Conservation (phyloP, 805 yeast species). For the Yarrowia sp. region DNA sequence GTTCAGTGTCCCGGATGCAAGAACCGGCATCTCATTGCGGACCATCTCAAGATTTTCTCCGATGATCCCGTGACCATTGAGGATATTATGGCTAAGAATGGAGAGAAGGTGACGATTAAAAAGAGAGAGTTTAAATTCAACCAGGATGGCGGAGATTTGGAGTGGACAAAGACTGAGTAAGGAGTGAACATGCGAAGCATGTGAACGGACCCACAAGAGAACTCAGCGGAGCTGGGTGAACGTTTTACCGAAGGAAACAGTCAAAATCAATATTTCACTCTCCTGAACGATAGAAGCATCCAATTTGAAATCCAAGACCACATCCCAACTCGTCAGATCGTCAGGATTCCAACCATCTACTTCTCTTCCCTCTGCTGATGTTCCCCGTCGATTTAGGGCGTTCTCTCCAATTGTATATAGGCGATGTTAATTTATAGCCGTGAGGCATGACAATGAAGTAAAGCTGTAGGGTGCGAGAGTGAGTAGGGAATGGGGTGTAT, state of each 20-base stretch:
- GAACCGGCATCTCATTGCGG: slow-evolving; percentile 89
- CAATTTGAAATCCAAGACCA: no score
- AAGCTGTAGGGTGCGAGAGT: not conserved
- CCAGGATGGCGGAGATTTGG: slow-evolving; percentile 47
- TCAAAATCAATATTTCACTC: no score
- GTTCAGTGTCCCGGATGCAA: slow-evolving; percentile 93
- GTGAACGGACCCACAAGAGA: not conserved
- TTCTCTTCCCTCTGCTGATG: no score
- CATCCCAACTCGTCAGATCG: no score
- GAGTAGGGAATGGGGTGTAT: no score
- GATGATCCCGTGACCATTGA: slow-evolving; percentile 79
- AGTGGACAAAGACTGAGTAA: slow-evolving; percentile 44
- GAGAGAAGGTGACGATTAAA: slow-evolving; percentile 74
- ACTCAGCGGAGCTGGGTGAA: not conserved
- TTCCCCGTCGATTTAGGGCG: not conserved
- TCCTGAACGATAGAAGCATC: no score
- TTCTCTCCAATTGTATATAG: slow-evolving; percentile 10
- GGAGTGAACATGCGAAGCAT: not conserved
- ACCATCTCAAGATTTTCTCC: slow-evolving; percentile 81
- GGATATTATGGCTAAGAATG: slow-evolving; percentile 76
- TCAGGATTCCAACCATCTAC: no score
- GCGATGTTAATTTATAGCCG: slow-evolving; percentile 25
- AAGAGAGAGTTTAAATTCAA: slow-evolving; percentile 47
- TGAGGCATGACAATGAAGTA: not conserved
- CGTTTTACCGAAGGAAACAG: no score